Conservation (phyloP, 2,329 filamentous ascomycete genomes). For the Penicillium thymicola region DNA sequence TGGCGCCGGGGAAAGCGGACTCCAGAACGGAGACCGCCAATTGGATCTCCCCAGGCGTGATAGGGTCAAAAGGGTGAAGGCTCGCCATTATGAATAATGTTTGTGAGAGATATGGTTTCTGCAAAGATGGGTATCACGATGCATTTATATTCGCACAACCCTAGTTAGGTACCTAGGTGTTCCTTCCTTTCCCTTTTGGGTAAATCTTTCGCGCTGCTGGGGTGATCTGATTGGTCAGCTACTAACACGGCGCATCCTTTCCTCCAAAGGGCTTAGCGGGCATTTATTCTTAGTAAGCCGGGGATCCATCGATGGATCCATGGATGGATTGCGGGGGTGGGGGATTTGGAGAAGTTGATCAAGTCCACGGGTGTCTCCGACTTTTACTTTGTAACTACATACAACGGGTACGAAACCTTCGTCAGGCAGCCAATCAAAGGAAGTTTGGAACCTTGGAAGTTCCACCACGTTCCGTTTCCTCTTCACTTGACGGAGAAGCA, state of each 20-base stretch:
- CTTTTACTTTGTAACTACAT: neutral
- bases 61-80: constrained; percentile 42
- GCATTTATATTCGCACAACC: constrained; percentile 8
- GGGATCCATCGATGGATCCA: neutral
- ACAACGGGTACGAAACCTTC: no score
- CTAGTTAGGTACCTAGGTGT: neutral
- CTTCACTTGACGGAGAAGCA: no score
- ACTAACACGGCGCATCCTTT: constrained; percentile 18
- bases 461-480: no score
- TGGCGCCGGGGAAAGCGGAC: constrained; percentile 35
- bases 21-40: constrained; percentile 40
- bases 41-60: constrained; percentile 40
- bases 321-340: neutral
- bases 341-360: neutral
- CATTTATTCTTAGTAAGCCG: neutral
- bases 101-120: neutral
- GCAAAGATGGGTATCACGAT: constrained; percentile 1
- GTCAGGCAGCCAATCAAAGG: no score
- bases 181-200: constrained; percentile 8
- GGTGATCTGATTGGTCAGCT: constrained; percentile 13
- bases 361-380: neutral
- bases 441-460: no score
- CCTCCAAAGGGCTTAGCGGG: constrained; percentile 15
- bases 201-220: constrained; percentile 16
- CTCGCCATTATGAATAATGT: constrained; percentile 18